phyloP scores from a whole-genome alignment of 2,329 filamentous ascomycete genomes.

The Trichophyton verrucosum region DNA sequence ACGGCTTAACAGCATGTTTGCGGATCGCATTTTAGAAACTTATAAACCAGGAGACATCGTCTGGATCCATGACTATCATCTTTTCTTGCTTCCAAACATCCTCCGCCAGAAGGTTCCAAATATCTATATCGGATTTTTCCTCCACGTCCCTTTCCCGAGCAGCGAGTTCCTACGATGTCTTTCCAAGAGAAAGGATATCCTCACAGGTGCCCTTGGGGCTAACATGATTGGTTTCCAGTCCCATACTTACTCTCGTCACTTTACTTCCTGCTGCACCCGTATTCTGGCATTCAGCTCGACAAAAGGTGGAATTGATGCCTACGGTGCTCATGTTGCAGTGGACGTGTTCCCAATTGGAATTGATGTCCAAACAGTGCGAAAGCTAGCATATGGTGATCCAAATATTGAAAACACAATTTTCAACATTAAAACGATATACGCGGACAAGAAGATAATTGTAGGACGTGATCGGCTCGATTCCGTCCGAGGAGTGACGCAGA shows the following conservation, averaged over 20 bases:
- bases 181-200: constrained; percentile 73
- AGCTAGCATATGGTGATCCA: constrained; percentile 57
- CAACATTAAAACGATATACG: constrained; percentile 63
- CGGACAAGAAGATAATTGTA: constrained; percentile 89
- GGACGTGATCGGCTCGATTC: constrained; percentile 89
- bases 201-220: constrained; percentile 78
- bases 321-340: constrained; percentile 76
- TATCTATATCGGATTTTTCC: constrained; percentile 88
- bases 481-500: constrained; percentile 87
- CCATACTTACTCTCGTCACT: constrained; percentile 88
- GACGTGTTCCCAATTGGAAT: constrained; percentile 94
- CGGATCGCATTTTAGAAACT: constrained; percentile 71
- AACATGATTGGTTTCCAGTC: constrained; percentile 95
- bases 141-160: constrained; percentile 89
- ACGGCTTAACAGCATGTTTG: constrained; percentile 83
- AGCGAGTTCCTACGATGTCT: constrained; percentile 90
- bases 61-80: constrained; percentile 86
- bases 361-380: constrained; percentile 67
- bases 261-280: constrained; percentile 83
- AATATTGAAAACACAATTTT: constrained; percentile 60
- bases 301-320: constrained; percentile 72
- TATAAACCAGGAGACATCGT: constrained; percentile 91
- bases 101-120: constrained; percentile 73
- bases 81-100: constrained; percentile 79
- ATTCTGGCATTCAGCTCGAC: constrained; percentile 85